These are phyloP conservation scores for Metarhizium rileyi DNA, from an alignment of 2,329 filamentous ascomycete species.

Conservation along the genomic window DNA sequence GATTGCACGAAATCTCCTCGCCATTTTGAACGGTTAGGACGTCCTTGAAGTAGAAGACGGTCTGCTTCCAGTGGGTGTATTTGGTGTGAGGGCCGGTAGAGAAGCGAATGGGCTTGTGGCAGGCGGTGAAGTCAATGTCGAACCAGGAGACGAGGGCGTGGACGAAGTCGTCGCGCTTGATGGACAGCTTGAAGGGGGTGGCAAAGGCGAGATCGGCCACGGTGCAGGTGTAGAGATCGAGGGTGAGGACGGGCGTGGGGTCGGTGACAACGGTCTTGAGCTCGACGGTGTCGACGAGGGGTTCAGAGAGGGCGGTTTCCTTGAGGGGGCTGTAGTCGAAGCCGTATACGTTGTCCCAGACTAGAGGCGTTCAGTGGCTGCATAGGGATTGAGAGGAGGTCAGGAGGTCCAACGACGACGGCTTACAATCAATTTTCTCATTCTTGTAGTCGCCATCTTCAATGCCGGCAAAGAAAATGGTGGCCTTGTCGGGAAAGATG, in stretches of 20 bases:
- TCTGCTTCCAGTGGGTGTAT: conserved; percentile 99
- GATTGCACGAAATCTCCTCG: conserved; percentile 63
- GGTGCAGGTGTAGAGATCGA: conserved; percentile 89
- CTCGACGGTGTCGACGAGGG: conserved; percentile 95
- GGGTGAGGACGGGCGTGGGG: conserved; percentile 70
- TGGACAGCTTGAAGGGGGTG: conserved; percentile 64
- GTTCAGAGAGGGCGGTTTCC: conserved; percentile 85
- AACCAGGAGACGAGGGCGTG: conserved; percentile 98
- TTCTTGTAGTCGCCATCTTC: conserved; percentile 99
- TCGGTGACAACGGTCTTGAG: conserved; percentile 95
- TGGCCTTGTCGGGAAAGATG: conserved; percentile 98
- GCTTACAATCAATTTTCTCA: conserved; percentile 97
- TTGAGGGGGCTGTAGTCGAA: conserved; percentile 96
- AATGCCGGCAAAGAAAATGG: conserved; percentile 92
- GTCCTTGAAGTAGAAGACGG: conserved; percentile 93
- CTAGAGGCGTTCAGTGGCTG: conserved; percentile 32
- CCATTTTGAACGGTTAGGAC: conserved; percentile 84
- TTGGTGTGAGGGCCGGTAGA: conserved; percentile 96
- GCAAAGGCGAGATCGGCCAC: conserved; percentile 75
- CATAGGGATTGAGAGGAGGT: not conserved
- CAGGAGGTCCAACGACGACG: not conserved
- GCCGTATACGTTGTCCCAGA: conserved; percentile 99
- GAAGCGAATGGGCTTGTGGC: conserved; percentile 96
- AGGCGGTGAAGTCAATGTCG: conserved; percentile 96
- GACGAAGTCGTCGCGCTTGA: conserved; percentile 84